Evolutionary conservation across 768 basidiomycete genomes (phyloP), one percentile per base, ranked within the genome.

Genomic region (Crucibulum laeve): DNA sequence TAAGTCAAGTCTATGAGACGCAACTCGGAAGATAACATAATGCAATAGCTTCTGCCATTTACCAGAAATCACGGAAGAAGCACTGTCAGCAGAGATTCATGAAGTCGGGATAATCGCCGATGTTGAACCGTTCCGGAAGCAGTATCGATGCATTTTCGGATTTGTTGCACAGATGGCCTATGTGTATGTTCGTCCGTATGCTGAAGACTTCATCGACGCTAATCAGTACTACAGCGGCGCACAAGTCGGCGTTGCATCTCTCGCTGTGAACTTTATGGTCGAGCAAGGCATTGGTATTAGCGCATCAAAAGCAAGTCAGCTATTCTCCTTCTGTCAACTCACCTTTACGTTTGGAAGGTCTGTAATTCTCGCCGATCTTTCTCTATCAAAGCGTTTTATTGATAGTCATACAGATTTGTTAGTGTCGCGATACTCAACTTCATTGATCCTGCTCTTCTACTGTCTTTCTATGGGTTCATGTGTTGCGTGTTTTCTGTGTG

Each of bases 271-370:
- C 65, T 87, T 74, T 60, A 71, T 87, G 42, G 58, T 67, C n/a
- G 83, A 82, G 32, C 82, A 82, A 50, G 73, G 73, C 11, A 59
- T 84, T 42, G 76, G 77, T 28, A 71, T 80, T 49, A 54, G 53
- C 40, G 63, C 72, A 25, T 61, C 80, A 3, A 60, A 64, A 46
- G 84, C 81, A 32, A 81, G 83, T 44, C 63, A 80, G 41, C 60
- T 87, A 43, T 83, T 85, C 52, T 87, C 84, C 5, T 81, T 82
- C 57, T 85, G 80, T 52, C 80, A 86, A 53, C 70, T 86, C 58
- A 82, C 80, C 13, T 83, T 83, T 57, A 79, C 81, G 2, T 59
- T 78, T 14, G 80, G 77, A 47, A 70, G 82, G 75, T 77, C 53
- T 48, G 68, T 44, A 25, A 22, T 39, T 10, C 33, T 14, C 11